Evolutionary conservation across 148 eudicot genomes (phyloP).

Genomic region (Hydrangea macrophylla): DNA sequence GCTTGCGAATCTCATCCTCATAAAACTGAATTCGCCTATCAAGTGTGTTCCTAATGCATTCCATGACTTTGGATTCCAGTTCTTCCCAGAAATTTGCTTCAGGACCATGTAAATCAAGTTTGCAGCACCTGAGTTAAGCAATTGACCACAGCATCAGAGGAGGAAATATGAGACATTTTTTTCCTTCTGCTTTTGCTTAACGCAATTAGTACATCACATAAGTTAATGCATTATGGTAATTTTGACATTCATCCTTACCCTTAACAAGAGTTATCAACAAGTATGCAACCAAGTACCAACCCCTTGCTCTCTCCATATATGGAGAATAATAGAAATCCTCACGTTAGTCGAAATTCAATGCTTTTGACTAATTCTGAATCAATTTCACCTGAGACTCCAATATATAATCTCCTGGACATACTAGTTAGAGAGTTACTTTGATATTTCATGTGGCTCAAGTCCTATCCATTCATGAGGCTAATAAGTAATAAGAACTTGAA

Average conservation of each 20-base stretch:
- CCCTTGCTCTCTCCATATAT: no score
- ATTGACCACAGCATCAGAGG: constrained; percentile 8
- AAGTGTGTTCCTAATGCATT: constrained; percentile 78
- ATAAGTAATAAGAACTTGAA: neutral
- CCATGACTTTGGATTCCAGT: constrained; percentile 78
- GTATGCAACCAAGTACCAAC: no score
- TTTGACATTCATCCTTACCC: neutral
- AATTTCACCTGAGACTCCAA: neutral
- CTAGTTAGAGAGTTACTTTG: no score
- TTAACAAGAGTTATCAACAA: no score
- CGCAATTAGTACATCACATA: neutral
- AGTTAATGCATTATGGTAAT: neutral
- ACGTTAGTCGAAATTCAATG: neutral
- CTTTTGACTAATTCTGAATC: neutral
- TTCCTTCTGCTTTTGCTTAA: neutral
- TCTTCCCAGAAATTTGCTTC: constrained; percentile 92
- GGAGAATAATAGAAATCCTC: no score
- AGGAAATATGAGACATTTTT: constrained; percentile 2
- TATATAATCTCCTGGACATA: no score
- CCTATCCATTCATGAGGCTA: no score
- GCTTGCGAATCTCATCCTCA: constrained; percentile 95
- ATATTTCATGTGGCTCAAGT: neutral
- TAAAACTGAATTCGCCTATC: constrained; percentile 89
- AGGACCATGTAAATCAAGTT: constrained; percentile 72
- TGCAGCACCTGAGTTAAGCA: constrained; percentile 76